Evolutionary conservation across 2,329 filamentous ascomycete genomes (phyloP), one percentile per base, ranked within the genome.

Genomic region (Beauveria sp.): DNA sequence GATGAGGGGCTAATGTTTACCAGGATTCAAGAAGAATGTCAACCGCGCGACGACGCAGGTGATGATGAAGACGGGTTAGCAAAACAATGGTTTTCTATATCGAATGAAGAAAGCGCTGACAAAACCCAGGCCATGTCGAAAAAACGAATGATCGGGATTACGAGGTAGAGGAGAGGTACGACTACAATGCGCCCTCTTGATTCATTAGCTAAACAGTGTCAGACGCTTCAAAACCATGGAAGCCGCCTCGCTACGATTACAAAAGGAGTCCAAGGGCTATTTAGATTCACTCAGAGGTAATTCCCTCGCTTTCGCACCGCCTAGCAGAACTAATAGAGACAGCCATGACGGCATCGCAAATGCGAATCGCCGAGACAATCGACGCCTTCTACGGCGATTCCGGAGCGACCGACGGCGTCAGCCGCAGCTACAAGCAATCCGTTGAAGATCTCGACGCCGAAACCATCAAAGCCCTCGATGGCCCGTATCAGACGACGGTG

Each of bases 281-380:
- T 81, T 99, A 59, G 96, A 99, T 78, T 96, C 92, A 20, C 81
- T 99, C 69, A 86, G 95, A 86, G 90, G 90, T 93, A 69, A 60
- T 66, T 28, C 63, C 52, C 8, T 7, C 10, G 38, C 34, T 9
- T 16, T 22, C 18, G 24, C 18, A 9, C 4, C 40, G 16, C 8
- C 14, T 18, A 14, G 26, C 16, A 24, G 7, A 9, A 26, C 56
- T 55, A 54, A 62, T 52, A 24, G 14, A 20, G 12, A 12, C 67
- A 92, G 93, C 95, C 67, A 99, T 99, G 95, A 99, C 95, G 18
- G 93, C 95, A 58, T 97, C 93, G 59, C 95, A 99, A 78, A 98
- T 99, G 93, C 89, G 93, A 72, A 98, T 99, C 74, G 95, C 95
- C 66, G 95, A 99, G 76, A 99, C 95, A 22, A 99, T 99, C 76